Evolutionary conservation across 2,329 filamentous ascomycete species (phyloP), one percentile per base, ranked within the genome.

Genomic region (Keithomyces neogunnii): DNA sequence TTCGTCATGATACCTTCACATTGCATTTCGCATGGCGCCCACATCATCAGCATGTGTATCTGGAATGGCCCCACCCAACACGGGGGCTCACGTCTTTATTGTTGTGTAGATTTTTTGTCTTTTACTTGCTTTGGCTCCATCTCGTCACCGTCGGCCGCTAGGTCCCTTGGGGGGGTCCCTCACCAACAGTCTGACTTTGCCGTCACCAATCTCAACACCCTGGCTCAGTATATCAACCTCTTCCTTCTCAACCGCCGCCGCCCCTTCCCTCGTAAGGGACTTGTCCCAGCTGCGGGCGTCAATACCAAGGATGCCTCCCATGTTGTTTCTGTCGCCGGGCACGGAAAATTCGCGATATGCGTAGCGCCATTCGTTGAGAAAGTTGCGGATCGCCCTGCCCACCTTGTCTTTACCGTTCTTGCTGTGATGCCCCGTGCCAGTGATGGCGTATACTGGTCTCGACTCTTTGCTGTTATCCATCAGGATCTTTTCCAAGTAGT

Each of bases 381-480:
- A 97, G 58, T 81, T 83, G 50, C 93, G 85, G 55, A 97, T 85
- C 1, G 91, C 90, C 71, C 95, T 96, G 64, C 92, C 92, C 36
- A 99, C 89, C 71, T 99, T 99, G 70, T 99, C 93, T 68, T 97
- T 97, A 62, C 93, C 92, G 64, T 96, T 96, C 75, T 97, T 97
- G 67, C 89, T 95, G 70, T 99, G 93, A 63, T 97, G 91, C 3
- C 92, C 93, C 1, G 92, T 97, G 44, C 93, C 93, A 1, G 91
- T 96, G 66, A 99, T 97, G 58, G 91, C 91, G 66, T 97, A 99
- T 42, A 99, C 80, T 3, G 92, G 88, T 28, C 84, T 80, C 36
- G 77, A 78, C 59, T 87, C 83, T 57, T 82, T 77, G 57, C 77
- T 80, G 63, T 96, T 93, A 63, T 95, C 89, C 55, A 91, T 75